Base-by-base conservation (phyloP, 2,329 filamentous ascomycete species). In the Mycosphaerelloides madeirae region DNA sequence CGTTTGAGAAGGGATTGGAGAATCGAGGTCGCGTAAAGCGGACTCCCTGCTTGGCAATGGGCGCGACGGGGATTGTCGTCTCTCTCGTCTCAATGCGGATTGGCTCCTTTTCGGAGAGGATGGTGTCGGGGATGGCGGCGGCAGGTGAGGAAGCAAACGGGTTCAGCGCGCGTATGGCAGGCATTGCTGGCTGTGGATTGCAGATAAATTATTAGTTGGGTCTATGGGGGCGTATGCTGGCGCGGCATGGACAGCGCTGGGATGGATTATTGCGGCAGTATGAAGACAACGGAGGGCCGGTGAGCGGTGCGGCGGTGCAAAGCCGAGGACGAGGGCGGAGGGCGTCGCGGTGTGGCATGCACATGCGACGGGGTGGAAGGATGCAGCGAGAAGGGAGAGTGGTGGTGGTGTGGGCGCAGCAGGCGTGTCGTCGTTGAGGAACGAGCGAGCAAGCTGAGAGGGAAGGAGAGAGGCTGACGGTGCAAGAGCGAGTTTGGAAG, bases 91-190 rank as follows among this genome's bases (percentile, higher is more conserved):
- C 58, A 39, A 57, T 56, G 49, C 57, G 58, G 20, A 65, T 57
- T 20, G 63, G 50, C 65, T 71, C 72, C 68, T 81, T 81, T 66
- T 78, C 77, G 61, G 55, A 73, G 58, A 54, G 67, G 62, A 60
- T 33, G 65, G 73, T 69, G 59, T 73, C 69, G 61, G 74, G 67
- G 57, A 70, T 66, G 49, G 65, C 63, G 59, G 70, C 65, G 57
- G 74, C 66, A 63, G 73, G 68, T 61, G 71, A 73, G 63, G 69
- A 73, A 64, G 74, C 70, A 63, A 80, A 78, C 61, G 75, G 74
- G 65, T 76, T 80, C 61, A 78, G 74, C 61, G 71, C 72, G 72
- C 77, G 77, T 71, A 76, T 73, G 34, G 53, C 53, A 76, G 79
- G 78, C 79, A 83, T 82, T 68, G 74, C 73, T 25, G 53, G 73